A percentile compares a stretch with the other conserved stretches of the same genome.
These are phyloP conservation scores for Strobilomyces confusus DNA, from an alignment of 768 basidiomycete species.

Conservation along the genomic window DNA sequence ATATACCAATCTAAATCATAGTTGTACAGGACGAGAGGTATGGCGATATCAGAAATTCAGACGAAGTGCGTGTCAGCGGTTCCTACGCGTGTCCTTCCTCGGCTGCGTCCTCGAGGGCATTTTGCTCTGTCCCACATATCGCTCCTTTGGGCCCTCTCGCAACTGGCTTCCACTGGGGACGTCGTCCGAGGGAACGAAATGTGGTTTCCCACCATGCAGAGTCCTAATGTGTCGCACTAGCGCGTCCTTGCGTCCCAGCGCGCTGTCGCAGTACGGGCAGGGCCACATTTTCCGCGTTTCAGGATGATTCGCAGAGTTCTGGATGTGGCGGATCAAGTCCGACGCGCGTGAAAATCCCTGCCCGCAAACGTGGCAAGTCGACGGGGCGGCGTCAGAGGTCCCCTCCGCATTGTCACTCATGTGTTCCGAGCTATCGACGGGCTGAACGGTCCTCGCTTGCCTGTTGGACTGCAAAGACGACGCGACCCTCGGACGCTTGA, in stretches of 20 bases:
- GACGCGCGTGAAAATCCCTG: constrained; percentile 19
- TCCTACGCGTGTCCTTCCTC: constrained; percentile 6
- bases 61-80: not conserved
- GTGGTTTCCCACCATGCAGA: constrained; percentile 5
- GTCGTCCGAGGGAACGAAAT: not conserved
- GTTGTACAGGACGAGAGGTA: not conserved
- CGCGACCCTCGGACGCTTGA: not conserved
- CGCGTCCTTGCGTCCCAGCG: constrained; percentile 26
- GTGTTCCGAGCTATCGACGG: not conserved
- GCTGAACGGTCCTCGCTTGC: not conserved
- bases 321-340: constrained; percentile 18
- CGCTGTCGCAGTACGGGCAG: constrained; percentile 17
- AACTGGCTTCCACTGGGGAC: not conserved
- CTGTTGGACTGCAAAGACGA: not conserved
- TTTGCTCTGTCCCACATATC: constrained; percentile 8
- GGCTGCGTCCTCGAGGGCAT: not conserved
- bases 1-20: no score
- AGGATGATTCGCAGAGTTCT: constrained; percentile 21
- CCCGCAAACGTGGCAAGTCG: constrained; percentile 15
- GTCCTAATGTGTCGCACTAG: constrained; percentile 22
- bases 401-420: not conserved
- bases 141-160: not conserved
- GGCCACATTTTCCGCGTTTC: constrained; percentile 27
- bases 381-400: not conserved
- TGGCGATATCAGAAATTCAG: not conserved